phyloP scores from a whole-genome alignment of 2,329 filamentous ascomycete species.

The Alternaria panax region DNA sequence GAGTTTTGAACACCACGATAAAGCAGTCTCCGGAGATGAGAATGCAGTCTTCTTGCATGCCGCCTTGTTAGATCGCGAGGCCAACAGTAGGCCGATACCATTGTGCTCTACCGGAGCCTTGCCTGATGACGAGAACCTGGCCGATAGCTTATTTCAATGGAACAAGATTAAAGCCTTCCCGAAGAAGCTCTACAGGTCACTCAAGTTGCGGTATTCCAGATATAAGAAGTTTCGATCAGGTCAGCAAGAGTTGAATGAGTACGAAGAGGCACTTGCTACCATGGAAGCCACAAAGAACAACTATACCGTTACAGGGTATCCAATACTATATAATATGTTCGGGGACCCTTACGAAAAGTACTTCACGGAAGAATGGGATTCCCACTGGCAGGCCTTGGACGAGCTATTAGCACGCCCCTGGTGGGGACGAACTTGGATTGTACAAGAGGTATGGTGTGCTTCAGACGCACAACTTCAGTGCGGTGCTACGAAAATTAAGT shows the following conservation, averaged over 20 bases:
- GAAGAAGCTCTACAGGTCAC: background rate
- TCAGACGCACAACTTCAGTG: background rate
- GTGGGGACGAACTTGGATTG: background rate
- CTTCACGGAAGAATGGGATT: background rate
- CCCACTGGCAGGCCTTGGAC: background rate
- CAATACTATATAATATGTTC: background rate
- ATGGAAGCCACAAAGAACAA: background rate
- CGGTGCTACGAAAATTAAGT: background rate
- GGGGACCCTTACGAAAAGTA: background rate
- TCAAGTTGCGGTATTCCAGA: background rate
- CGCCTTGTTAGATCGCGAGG: background rate
- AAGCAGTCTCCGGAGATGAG: background rate
- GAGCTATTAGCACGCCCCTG: background rate
- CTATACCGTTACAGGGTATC: background rate
- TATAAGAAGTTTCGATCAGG: background rate
- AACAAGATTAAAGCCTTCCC: background rate
- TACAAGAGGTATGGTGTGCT: background rate
- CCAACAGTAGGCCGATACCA: background rate
- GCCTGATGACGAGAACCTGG: background rate
- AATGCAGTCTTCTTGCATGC: background rate
- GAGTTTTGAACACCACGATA: background rate
- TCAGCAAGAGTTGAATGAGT: background rate
- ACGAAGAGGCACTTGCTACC: background rate
- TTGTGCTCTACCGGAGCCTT: background rate
- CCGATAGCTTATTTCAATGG: background rate